Conservation (phyloP, 352 stramenopile species). For the Globisporangium viniferum region DNA sequence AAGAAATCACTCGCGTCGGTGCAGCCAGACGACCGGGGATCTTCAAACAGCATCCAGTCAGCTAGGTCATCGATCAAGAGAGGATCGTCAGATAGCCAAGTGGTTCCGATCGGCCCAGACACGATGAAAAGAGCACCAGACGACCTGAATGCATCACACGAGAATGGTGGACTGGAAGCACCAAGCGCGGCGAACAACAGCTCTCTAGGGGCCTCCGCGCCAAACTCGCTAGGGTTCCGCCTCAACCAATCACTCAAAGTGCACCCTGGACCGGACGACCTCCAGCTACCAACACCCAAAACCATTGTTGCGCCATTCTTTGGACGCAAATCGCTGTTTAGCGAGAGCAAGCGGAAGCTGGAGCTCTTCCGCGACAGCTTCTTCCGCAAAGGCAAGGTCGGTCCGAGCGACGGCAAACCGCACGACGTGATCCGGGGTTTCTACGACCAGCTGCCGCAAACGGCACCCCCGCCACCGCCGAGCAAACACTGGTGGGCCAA, state of each 20-base stretch:
- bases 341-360: constrained; percentile 21
- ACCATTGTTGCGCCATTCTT: neutral
- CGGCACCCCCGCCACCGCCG: constrained; percentile 13
- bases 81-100: neutral
- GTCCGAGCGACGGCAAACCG: constrained; percentile 20
- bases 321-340: constrained; percentile 16
- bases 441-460: constrained; percentile 43
- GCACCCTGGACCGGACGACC: neutral
- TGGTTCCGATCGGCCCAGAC: neutral
- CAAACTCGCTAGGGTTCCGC: neutral
- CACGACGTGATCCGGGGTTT: constrained; percentile 52
- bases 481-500: constrained; percentile 31
- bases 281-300: neutral
- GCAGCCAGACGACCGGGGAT: neutral
- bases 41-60: neutral
- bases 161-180: neutral
- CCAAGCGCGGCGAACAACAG: neutral
- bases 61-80: constrained; percentile 1
- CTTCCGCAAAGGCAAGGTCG: constrained; percentile 25
- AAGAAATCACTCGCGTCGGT: constrained; percentile 10
- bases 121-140: neutral
- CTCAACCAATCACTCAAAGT: neutral
- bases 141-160: neutral
- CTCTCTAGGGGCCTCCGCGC: neutral
- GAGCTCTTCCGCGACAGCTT: constrained; percentile 32